Conservation (phyloP, 257 asterid genomes). For the Vinca minor region DNA sequence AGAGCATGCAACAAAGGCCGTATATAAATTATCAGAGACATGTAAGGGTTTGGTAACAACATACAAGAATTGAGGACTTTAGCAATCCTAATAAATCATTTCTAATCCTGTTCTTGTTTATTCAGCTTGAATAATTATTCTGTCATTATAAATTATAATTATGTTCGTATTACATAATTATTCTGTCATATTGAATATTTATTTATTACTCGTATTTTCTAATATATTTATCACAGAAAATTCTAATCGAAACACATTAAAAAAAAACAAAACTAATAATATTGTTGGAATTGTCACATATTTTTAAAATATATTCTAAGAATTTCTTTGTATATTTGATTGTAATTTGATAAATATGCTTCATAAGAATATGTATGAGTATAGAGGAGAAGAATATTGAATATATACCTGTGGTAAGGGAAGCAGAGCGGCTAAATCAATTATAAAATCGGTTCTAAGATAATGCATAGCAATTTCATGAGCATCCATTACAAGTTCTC, state of each 20-base stretch:
- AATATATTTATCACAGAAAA: neutral
- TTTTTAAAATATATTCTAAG: no score
- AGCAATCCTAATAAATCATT: neutral
- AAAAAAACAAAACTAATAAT: no score
- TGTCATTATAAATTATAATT: neutral
- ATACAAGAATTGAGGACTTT: neutral
- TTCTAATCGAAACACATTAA: no score
- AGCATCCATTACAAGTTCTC: conserved; percentile 87
- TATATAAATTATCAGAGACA: neutral
- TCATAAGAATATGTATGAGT: no score
- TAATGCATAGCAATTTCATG: conserved; percentile 51
- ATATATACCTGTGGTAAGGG: conserved; percentile 83
- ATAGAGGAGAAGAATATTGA: neutral
- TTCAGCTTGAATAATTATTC: no score
- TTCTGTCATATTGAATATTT: no score
- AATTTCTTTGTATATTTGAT: no score
- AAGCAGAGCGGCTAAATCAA: conserved; percentile 71
- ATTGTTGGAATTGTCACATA: no score
- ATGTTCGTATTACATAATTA: neutral
- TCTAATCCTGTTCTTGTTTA: no score
- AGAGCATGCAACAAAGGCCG: neutral
- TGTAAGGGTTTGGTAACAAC: neutral
- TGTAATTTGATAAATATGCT: no score
- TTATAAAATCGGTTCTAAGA: conserved; percentile 56
- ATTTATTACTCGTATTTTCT: no score